Percentiles rank a stretch among this genome's conserved stretches.
phyloP scores from a whole-genome alignment of 805 yeast species.

The Candida pseudoglaebosa region DNA sequence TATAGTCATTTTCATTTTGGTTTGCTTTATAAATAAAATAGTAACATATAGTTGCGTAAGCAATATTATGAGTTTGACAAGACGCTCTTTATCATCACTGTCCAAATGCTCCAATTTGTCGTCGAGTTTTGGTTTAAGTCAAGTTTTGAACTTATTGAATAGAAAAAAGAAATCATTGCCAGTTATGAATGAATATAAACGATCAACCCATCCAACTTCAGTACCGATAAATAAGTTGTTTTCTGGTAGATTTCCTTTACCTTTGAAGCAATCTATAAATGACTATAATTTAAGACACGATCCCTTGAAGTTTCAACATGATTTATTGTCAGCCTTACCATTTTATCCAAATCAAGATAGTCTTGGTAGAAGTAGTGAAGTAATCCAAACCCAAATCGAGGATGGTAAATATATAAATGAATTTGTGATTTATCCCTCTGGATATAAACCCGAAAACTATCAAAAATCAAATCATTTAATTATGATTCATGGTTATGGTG shows the following conservation, averaged over 20 bases:
- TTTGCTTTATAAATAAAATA: no score
- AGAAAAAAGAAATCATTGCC: neutral
- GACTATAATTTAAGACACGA: slow-evolving; percentile 44
- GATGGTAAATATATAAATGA: slow-evolving; percentile 34
- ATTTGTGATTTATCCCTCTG: slow-evolving; percentile 35
- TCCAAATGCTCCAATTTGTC: neutral
- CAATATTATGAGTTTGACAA: neutral
- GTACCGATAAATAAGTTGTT: slow-evolving; percentile 55
- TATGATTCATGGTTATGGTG: slow-evolving; percentile 45
- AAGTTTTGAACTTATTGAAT: neutral
- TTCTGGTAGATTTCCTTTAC: slow-evolving; percentile 55
- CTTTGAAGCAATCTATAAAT: slow-evolving; percentile 46
- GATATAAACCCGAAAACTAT: slow-evolving; percentile 15
- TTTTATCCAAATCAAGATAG: slow-evolving; percentile 38
- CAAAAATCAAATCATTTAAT: slow-evolving; percentile 30
- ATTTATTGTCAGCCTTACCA: slow-evolving; percentile 42
- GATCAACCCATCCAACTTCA: slow-evolving; percentile 66
- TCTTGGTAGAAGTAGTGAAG: slow-evolving; percentile 26
- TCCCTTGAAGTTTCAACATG: slow-evolving; percentile 44
- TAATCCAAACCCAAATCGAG: slow-evolving; percentile 26
- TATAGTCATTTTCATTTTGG: neutral
- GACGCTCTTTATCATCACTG: slow-evolving; percentile 1
- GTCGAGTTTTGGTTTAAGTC: neutral
- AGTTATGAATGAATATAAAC: slow-evolving; percentile 26
- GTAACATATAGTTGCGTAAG: slow-evolving; percentile 1